Percentiles rank a stretch among this genome's conserved stretches.
These are phyloP conservation scores for Stylosanthes scabra DNA, from an alignment of 331 rosid species.

Conservation along the genomic window DNA sequence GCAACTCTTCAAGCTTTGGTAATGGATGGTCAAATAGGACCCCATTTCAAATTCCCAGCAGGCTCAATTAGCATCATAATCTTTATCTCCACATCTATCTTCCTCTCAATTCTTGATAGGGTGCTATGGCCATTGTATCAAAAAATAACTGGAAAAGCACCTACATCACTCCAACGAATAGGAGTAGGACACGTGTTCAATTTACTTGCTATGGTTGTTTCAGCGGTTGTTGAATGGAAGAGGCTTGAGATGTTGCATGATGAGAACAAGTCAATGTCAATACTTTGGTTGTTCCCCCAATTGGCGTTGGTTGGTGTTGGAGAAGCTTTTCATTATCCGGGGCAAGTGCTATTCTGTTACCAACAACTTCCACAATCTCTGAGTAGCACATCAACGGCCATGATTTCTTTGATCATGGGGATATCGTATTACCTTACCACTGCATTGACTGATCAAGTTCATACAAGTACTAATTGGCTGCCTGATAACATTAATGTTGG, in stretches of 20 bases:
- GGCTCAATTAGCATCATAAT: slow-evolving; percentile 46
- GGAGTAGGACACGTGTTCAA: slow-evolving; percentile 62
- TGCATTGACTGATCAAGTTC: slow-evolving; percentile 42
- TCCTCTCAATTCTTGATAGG: slow-evolving; percentile 51
- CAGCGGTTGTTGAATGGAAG: slow-evolving; percentile 69
- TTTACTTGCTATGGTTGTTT: slow-evolving; percentile 41
- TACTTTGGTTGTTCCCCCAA: slow-evolving; percentile 70
- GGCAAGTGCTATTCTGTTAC: slow-evolving; percentile 65
- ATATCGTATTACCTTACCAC: slow-evolving; percentile 52
- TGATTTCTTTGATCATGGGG: slow-evolving; percentile 54
- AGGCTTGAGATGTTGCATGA: slow-evolving; percentile 47
- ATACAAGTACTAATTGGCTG: slow-evolving; percentile 56
- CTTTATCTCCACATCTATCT: slow-evolving; percentile 45
- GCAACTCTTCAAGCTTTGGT: slow-evolving; percentile 65
- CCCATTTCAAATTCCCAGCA: slow-evolving; percentile 60
- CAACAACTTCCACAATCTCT: slow-evolving; percentile 68
- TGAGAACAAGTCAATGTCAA: slow-evolving; percentile 39
- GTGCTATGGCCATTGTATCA: slow-evolving; percentile 52
- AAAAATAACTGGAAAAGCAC: slow-evolving; percentile 41
- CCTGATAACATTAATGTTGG: slow-evolving; percentile 63
- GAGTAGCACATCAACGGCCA: slow-evolving; percentile 56
- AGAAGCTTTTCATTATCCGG: slow-evolving; percentile 72
- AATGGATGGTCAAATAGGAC: slow-evolving; percentile 63
- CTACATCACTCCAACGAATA: slow-evolving; percentile 50
- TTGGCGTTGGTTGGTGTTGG: slow-evolving; percentile 60